Percentiles rank a stretch among this genome's conserved stretches.
These are phyloP conservation scores for Tulasnella sp. DNA, from an alignment of 768 basidiomycete species.

Conservation along the genomic window DNA sequence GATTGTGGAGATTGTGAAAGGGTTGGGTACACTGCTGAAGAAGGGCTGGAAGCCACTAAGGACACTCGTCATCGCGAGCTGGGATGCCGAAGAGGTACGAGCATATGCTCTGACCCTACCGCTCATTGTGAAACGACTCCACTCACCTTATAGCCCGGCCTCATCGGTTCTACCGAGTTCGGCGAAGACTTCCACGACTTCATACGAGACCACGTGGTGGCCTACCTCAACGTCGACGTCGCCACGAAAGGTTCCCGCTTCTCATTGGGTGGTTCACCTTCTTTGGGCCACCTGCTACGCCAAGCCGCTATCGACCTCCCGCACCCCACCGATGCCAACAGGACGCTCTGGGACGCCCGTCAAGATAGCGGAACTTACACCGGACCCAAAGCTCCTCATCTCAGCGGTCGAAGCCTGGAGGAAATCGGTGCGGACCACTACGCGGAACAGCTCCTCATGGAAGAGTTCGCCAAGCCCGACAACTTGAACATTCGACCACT, in stretches of 20 bases:
- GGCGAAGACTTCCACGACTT: slow-evolving; percentile 83
- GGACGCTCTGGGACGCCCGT: slow-evolving; percentile 70
- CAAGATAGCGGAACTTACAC: slow-evolving; percentile 46
- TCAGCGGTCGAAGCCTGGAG: slow-evolving; percentile 22
- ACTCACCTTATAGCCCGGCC: slow-evolving; percentile 35
- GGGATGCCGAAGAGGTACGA: slow-evolving; percentile 58
- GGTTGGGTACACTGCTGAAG: slow-evolving; percentile 53
- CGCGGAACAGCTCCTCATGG: slow-evolving; percentile 16
- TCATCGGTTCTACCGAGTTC: slow-evolving; percentile 85
- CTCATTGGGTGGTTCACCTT: slow-evolving; percentile 55
- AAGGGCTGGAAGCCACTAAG: slow-evolving; percentile 77
- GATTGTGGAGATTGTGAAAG: slow-evolving; percentile 64
- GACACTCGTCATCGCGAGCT: slow-evolving; percentile 60
- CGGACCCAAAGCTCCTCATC: slow-evolving; percentile 34
- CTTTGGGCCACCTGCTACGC: slow-evolving; percentile 65
- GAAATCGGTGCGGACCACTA: slow-evolving; percentile 22
- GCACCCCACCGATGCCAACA: slow-evolving; percentile 53
- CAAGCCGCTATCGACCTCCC: slow-evolving; percentile 56
- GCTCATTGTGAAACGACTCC: not conserved
- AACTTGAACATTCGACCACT: slow-evolving; percentile 40
- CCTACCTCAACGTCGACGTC: slow-evolving; percentile 69
- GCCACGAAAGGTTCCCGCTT: slow-evolving; percentile 54
- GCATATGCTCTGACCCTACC: not conserved
- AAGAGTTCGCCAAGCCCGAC: slow-evolving; percentile 5
- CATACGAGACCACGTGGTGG: slow-evolving; percentile 67